Evolutionary conservation across 2,329 filamentous ascomycete genomes (phyloP).

Genomic region (Apiospora arundinis): DNA sequence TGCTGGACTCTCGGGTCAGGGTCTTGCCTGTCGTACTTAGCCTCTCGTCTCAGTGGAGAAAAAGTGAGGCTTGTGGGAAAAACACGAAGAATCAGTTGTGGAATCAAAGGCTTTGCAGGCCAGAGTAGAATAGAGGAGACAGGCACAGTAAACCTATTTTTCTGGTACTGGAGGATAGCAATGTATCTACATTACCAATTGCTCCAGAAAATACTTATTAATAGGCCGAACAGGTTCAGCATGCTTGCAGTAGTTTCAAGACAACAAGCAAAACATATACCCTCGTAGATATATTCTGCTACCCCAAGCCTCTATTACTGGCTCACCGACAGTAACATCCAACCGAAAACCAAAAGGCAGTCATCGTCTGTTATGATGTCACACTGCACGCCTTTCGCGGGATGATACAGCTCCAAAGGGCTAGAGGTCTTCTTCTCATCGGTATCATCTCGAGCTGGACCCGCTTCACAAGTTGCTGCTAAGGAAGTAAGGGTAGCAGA

Average conservation of each 20-base stretch:
- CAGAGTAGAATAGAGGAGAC: conserved; percentile 3
- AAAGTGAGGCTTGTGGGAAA: neutral
- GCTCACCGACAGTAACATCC: neutral
- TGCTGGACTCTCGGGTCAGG: neutral
- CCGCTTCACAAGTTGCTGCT: conserved; percentile 8
- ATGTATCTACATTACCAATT: neutral
- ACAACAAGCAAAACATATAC: conserved; percentile 3
- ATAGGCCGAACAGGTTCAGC: neutral
- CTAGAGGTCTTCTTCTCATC: conserved; percentile 2
- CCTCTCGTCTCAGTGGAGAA: neutral
- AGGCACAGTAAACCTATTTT: neutral
- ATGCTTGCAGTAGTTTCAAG: conserved; percentile 7
- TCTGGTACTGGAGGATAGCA: neutral
- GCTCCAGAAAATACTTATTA: neutral
- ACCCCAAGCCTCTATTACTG: neutral
- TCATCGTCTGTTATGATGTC: conserved; percentile 11
- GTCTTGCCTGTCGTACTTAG: neutral
- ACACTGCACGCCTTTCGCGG: neutral
- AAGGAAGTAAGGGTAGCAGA: conserved; percentile 10
- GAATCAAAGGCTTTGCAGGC: conserved; percentile 11
- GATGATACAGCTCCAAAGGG: conserved; percentile 7
- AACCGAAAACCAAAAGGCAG: neutral
- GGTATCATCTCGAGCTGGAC: neutral
- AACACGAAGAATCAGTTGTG: neutral
- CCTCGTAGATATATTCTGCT: neutral